phyloP scores from a whole-genome alignment of 2,329 filamentous ascomycete genomes.

The Shiraia bambusicola region DNA sequence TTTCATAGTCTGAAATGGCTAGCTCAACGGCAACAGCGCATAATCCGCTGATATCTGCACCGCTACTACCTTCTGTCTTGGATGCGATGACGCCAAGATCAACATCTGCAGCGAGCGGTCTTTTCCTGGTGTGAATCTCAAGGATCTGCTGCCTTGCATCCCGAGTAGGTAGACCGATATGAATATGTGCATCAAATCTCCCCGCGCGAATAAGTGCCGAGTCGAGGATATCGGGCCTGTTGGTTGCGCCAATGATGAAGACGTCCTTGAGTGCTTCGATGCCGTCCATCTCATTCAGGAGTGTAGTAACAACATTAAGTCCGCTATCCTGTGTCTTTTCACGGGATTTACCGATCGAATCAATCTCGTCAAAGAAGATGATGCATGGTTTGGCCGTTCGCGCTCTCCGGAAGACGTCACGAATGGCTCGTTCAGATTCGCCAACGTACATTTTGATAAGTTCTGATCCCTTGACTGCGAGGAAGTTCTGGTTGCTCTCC shows the following conservation, averaged over 20 bases:
- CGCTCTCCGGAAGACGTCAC: constrained; percentile 83
- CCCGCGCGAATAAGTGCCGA: constrained; percentile 82
- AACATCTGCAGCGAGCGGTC: constrained; percentile 64
- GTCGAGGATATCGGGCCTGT: constrained; percentile 83
- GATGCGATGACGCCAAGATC: constrained; percentile 64
- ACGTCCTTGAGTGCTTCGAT: constrained; percentile 84
- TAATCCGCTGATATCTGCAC: constrained; percentile 74
- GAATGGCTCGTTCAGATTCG: constrained; percentile 83
- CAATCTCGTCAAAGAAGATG: constrained; percentile 97
- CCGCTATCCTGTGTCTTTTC: constrained; percentile 53
- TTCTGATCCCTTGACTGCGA: constrained; percentile 91
- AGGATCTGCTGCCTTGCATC: constrained; percentile 77
- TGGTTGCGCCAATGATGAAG: constrained; percentile 86
- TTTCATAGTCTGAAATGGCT: constrained; percentile 37
- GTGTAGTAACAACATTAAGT: constrained; percentile 82
- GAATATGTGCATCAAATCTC: constrained; percentile 80
- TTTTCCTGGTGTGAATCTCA: constrained; percentile 62
- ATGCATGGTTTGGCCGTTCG: constrained; percentile 84
- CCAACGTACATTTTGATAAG: constrained; percentile 96
- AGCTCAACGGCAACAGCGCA: constrained; percentile 45
- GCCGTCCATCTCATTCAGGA: constrained; percentile 94
- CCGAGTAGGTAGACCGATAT: constrained; percentile 77
- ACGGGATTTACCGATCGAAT: constrained; percentile 71
- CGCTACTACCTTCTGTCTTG: constrained; percentile 75
- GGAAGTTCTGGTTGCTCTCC: constrained; percentile 88